Evolutionary conservation across 2,329 filamentous ascomycete genomes (phyloP), one percentile per base, ranked within the genome.

Genomic region (Emydomyces testavorans): DNA sequence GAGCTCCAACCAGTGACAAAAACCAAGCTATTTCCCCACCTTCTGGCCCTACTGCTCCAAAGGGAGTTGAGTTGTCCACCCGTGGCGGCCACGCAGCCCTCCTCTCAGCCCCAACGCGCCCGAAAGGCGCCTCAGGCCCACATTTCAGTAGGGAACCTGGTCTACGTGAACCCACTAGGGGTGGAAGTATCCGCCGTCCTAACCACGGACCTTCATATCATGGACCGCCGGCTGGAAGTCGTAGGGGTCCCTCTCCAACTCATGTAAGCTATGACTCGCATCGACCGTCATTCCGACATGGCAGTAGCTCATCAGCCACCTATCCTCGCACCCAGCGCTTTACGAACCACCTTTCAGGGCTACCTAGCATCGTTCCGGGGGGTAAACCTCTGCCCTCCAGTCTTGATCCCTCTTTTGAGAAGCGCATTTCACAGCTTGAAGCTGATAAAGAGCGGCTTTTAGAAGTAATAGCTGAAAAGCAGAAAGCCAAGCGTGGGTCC

Each of bases 41-140:
- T 28, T 60, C 63, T 8, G 67, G 66, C 6, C 64, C 66, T 23
- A 65, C 67, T 15, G 60, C 63, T 46, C 54, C 63, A 15, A 64
- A 61, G 43, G 58, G 60, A 6, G 55, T 62, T 43, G 60, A 63
- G 6, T 56, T 63, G 10, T 64, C 66, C 31, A 61, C 54, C 54
- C 67, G 69, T 11, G 61, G 61, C 7, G 57, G 61, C 4, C 67
- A 62, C 49, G 56, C 64, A 35, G 65, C 68, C 24, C 51, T 71
- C n/a, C 55, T 71, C 10, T 65, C 67, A 24, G 70, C 69, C 20
- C 71, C 71, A n/a, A 71, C 69, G 7, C 63, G 69, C 11, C 71
- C 71, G 37, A 68, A 69, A 29, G 69, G 69, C 38, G 63, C 59
- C 32, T 50, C 60, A 26, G 59, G 55, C 45, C 60, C 62, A 57